Conservation (phyloP, 345 rosid genomes). For the Bruguiera sexangula region DNA sequence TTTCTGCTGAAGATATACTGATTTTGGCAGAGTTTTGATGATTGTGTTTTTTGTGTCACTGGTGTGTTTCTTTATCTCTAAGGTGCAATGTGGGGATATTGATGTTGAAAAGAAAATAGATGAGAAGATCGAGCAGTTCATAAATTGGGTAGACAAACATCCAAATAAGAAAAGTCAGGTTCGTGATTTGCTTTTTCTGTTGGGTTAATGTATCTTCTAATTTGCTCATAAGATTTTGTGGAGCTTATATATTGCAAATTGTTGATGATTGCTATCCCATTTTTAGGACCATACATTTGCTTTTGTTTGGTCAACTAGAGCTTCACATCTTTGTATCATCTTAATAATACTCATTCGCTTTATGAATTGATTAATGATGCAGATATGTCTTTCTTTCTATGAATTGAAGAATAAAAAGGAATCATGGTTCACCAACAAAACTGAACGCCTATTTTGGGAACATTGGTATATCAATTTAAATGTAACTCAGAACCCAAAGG, state of each 20-base stretch:
- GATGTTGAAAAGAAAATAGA: conserved; percentile 93
- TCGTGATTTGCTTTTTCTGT: conserved; percentile 1
- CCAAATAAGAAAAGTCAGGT: conserved; percentile 98
- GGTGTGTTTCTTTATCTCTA: not conserved
- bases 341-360: conserved; percentile 5
- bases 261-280: too few relatives aligned
- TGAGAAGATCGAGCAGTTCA: conserved; percentile 84
- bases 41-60: not conserved
- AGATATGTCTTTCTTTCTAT: conserved; percentile 89
- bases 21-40: not conserved
- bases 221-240: too few relatives aligned
- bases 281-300: not conserved
- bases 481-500: conserved; percentile 63
- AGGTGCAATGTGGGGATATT: conserved; percentile 88
- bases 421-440: conserved; percentile 80
- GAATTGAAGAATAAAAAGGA: conserved; percentile 85
- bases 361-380: conserved; percentile 17
- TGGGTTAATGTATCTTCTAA: not conserved
- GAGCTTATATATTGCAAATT: too few relatives aligned
- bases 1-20: not conserved
- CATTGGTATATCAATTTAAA: conserved; percentile 89
- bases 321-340: not conserved
- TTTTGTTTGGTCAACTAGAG: not conserved
- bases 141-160: conserved; percentile 89
- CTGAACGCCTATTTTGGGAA: conserved; percentile 73